phyloP scores from a whole-genome alignment of 2,329 filamentous ascomycete species.

The Fusarium pininemorale region DNA sequence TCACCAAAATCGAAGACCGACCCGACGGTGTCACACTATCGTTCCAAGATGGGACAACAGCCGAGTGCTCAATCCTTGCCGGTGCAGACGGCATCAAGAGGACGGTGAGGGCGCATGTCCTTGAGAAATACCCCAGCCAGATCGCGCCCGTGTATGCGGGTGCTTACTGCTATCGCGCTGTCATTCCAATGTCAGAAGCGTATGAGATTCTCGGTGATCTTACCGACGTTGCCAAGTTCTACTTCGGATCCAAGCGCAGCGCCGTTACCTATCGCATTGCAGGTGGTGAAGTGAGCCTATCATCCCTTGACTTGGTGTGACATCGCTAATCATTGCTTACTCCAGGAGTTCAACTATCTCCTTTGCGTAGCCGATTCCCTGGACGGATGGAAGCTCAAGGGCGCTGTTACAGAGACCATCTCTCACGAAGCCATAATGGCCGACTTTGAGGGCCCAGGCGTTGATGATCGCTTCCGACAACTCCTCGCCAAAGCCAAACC shows the following conservation, averaged over 20 bases:
- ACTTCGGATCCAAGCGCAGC: background rate
- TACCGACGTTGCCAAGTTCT: background rate
- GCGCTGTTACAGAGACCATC: background rate
- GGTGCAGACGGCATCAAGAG: background rate
- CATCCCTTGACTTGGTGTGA: too few relatives aligned
- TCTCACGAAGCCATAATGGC: background rate
- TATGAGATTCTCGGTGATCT: background rate
- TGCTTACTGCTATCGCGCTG: background rate
- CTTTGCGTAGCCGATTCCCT: background rate
- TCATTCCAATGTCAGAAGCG: background rate
- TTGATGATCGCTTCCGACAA: background rate
- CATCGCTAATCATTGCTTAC: too few relatives aligned
- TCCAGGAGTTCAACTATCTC: background rate
- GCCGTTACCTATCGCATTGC: background rate
- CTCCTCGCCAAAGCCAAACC: background rate
- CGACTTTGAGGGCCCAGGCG: background rate
- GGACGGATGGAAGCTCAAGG: background rate
- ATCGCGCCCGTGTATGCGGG: background rate
- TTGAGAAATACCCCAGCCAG: background rate
- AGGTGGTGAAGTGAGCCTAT: background rate
- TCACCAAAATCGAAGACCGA: background rate
- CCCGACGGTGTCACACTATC: background rate
- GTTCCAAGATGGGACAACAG: background rate
- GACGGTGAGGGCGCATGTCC: background rate
- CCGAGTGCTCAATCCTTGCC: background rate